Evolutionary conservation across 148 eudicot genomes (phyloP).

Genomic region (Camellia japonica): DNA sequence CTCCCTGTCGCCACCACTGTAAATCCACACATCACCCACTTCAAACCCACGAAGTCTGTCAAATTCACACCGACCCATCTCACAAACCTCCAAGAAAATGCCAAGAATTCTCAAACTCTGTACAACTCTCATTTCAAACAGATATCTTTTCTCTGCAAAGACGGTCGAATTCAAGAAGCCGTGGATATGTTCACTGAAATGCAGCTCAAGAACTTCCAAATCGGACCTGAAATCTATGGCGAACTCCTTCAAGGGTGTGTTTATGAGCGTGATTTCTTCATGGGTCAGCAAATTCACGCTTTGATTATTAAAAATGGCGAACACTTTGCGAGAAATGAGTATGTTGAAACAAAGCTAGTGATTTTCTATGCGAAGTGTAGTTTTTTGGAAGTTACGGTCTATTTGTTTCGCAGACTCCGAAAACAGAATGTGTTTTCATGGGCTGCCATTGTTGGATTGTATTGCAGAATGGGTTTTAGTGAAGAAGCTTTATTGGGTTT

Average conservation of each 20-base stretch:
- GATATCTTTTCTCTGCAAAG: constrained; percentile 30
- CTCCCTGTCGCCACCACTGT: constrained; percentile 23
- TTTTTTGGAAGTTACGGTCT: constrained; percentile 23
- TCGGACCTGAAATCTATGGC: constrained; percentile 39
- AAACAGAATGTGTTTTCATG: constrained; percentile 45
- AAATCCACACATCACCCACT: constrained; percentile 12
- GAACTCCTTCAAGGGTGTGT: constrained; percentile 57
- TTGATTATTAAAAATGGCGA: constrained; percentile 49
- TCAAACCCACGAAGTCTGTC: constrained; percentile 8
- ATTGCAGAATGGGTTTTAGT: constrained; percentile 36
- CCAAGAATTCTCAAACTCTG: neutral
- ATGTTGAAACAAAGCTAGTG: constrained; percentile 50
- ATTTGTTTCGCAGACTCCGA: constrained; percentile 26
- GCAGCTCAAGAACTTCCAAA: constrained; percentile 23
- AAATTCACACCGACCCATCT: constrained; percentile 22
- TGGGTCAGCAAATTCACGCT: constrained; percentile 59
- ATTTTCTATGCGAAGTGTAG: constrained; percentile 63
- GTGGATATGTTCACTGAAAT: constrained; percentile 29
- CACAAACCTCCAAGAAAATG: constrained; percentile 18
- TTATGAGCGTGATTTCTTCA: constrained; percentile 26
- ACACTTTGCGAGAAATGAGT: constrained; percentile 39
- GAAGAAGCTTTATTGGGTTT: constrained; percentile 36
- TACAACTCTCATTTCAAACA: constrained; percentile 26
- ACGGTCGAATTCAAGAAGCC: constrained; percentile 39
- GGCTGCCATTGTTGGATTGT: constrained; percentile 52